phyloP scores from a whole-genome alignment of 1,284 basidiomycete genomes.

The Agaricales sp. region DNA sequence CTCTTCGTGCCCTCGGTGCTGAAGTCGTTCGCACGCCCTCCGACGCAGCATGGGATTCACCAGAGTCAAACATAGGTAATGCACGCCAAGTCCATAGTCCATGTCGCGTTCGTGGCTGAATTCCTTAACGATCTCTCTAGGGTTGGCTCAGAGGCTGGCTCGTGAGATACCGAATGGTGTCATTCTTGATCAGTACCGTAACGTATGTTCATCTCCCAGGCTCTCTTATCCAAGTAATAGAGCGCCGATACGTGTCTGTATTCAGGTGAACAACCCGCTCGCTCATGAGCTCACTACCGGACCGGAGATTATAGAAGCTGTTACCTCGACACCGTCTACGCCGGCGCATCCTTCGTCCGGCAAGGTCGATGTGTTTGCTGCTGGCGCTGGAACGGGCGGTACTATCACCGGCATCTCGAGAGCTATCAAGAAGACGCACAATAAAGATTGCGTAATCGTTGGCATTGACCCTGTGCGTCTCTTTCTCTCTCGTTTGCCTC shows the following conservation, averaged over 20 bases:
- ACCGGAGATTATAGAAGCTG: constrained; percentile 78
- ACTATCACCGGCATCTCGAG: constrained; percentile 84
- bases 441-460: constrained; percentile 64
- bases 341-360: constrained; percentile 44
- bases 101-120: constrained; percentile 59
- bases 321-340: constrained; percentile 53
- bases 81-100: constrained; percentile 20
- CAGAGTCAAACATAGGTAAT: constrained; percentile 86
- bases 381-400: constrained; percentile 90
- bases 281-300: constrained; percentile 86
- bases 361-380: constrained; percentile 80
- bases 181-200: constrained; percentile 87
- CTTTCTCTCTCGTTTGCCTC: constrained; percentile 2
- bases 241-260: constrained; percentile 9
- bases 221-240: not conserved
- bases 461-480: constrained; percentile 79
- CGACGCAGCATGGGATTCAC: constrained; percentile 76
- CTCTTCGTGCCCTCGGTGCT: constrained; percentile 85
- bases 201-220: constrained; percentile 23
- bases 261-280: constrained; percentile 73
- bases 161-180: constrained; percentile 77
- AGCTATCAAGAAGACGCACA: constrained; percentile 73
- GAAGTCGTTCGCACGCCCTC: constrained; percentile 94
- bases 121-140: constrained; percentile 55
- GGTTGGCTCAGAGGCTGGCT: constrained; percentile 72